Conservation (phyloP, 257 asterid species). For the Anisodus tanguticus region DNA sequence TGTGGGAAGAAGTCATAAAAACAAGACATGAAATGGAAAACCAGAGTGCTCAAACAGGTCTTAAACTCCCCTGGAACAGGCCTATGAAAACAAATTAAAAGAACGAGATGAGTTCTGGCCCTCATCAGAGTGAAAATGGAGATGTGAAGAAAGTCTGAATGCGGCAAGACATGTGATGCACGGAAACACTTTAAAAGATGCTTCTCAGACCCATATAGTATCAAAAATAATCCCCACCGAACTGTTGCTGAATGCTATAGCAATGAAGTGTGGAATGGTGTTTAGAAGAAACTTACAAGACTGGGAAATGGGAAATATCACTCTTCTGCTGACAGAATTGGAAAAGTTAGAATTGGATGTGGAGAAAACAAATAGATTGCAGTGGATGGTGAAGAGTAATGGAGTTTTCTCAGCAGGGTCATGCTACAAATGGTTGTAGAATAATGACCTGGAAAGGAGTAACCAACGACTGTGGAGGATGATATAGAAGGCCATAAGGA, state of each 20-base stretch:
- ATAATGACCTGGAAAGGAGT: neutral
- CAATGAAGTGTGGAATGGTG: conserved; percentile 1
- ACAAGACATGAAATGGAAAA: neutral
- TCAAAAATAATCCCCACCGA: neutral
- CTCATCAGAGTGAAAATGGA: neutral
- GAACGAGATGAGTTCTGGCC: neutral
- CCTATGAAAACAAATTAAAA: neutral
- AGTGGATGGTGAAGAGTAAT: conserved; percentile 1
- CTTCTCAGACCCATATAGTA: neutral
- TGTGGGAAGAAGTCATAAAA: neutral
- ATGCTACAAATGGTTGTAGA: neutral
- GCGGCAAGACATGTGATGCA: neutral
- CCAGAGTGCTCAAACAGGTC: conserved; percentile 2
- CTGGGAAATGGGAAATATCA: conserved; percentile 7
- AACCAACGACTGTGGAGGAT: neutral
- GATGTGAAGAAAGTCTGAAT: conserved; percentile 1
- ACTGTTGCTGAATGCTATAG: neutral
- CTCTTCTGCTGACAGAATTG: neutral
- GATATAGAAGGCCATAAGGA: neutral
- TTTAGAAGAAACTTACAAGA: neutral
- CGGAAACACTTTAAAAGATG: neutral
- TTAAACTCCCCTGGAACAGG: neutral
- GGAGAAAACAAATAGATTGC: conserved; percentile 9
- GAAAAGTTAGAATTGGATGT: conserved; percentile 1
- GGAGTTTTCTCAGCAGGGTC: neutral